Evolutionary conservation across 2,329 filamentous ascomycete genomes (phyloP).

Genomic region (Aspergillus phoenicis): DNA sequence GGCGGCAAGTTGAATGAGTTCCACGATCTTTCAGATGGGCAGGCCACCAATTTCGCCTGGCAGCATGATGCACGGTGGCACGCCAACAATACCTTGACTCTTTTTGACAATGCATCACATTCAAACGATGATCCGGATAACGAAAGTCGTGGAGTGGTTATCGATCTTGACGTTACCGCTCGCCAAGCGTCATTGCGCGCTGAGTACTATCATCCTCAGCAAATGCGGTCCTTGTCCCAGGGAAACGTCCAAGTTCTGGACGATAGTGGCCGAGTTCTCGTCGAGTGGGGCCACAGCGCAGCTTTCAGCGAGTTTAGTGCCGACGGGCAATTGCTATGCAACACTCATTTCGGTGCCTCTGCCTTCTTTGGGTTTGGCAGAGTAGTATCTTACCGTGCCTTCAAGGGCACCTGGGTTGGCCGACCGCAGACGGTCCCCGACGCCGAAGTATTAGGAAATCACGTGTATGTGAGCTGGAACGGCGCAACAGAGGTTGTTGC

Average conservation of each 20-base stretch:
- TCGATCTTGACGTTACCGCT: slow-evolving; percentile 42
- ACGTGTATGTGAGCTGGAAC: slow-evolving; percentile 50
- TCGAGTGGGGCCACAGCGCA: slow-evolving; percentile 55
- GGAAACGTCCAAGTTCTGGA: slow-evolving; percentile 47
- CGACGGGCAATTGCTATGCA: slow-evolving; percentile 57
- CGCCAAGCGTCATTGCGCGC: slow-evolving; percentile 45
- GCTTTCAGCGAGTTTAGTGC: slow-evolving; percentile 54
- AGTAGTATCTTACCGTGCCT: slow-evolving; percentile 58
- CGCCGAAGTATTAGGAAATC: slow-evolving; percentile 28
- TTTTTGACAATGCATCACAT: slow-evolving; percentile 44
- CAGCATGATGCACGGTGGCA: slow-evolving; percentile 56
- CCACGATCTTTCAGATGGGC: slow-evolving; percentile 43
- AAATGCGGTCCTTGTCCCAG: slow-evolving; percentile 43
- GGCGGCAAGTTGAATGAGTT: slow-evolving; percentile 55
- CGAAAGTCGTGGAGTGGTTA: slow-evolving; percentile 48
- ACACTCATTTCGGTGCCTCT: slow-evolving; percentile 51
- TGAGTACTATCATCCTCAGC: slow-evolving; percentile 43
- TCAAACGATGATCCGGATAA: slow-evolving; percentile 20
- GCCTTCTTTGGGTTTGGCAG: slow-evolving; percentile 34
- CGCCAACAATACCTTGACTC: slow-evolving; percentile 30
- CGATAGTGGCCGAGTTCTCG: slow-evolving; percentile 48
- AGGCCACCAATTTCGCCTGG: slow-evolving; percentile 43
- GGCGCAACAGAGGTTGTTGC: slow-evolving; percentile 46
- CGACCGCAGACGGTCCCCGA: slow-evolving; percentile 43
- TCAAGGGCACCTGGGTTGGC: slow-evolving; percentile 58